Evolutionary conservation across 352 stramenopile species (phyloP).

Genomic region (Plasmopara halstedii): DNA sequence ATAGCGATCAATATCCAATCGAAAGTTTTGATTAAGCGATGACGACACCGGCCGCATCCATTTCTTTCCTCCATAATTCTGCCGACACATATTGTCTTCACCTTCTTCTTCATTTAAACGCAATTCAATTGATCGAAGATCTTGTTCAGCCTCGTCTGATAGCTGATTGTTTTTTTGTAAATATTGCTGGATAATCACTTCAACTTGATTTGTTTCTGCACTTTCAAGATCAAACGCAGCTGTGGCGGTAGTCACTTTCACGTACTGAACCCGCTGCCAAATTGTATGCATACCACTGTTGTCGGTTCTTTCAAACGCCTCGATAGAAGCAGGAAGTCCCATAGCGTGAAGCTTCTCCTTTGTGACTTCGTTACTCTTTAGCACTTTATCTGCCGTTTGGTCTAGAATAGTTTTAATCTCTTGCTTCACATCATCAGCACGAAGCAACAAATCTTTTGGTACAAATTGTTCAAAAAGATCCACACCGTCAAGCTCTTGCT

Average conservation of each 20-base stretch:
- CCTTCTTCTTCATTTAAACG: constrained; percentile 47
- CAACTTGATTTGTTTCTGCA: constrained; percentile 24
- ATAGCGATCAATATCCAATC: constrained; percentile 61
- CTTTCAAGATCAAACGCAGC: constrained; percentile 11
- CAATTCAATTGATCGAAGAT: constrained; percentile 44
- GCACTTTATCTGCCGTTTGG: constrained; percentile 32
- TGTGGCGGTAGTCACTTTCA: constrained; percentile 25
- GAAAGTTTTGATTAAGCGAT: constrained; percentile 49
- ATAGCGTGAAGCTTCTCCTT: constrained; percentile 51
- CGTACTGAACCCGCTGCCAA: constrained; percentile 49
- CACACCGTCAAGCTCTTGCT: constrained; percentile 40
- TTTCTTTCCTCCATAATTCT: constrained; percentile 53
- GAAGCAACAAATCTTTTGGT: constrained; percentile 40
- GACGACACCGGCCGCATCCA: constrained; percentile 51
- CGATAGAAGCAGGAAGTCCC: constrained; percentile 65
- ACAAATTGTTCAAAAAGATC: constrained; percentile 74
- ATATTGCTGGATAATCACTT: constrained; percentile 34
- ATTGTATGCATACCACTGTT: constrained; percentile 50
- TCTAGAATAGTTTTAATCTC: constrained; percentile 40
- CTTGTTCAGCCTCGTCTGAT: constrained; percentile 51
- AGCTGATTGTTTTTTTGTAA: constrained; percentile 45
- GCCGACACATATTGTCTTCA: constrained; percentile 58
- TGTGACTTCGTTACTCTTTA: constrained; percentile 35
- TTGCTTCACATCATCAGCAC: constrained; percentile 38
- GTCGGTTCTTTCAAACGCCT: constrained; percentile 62